Evolutionary conservation across 2,329 filamentous ascomycete species (phyloP), one percentile per base, ranked within the genome.

Genomic region (Simplicillium sp.): DNA sequence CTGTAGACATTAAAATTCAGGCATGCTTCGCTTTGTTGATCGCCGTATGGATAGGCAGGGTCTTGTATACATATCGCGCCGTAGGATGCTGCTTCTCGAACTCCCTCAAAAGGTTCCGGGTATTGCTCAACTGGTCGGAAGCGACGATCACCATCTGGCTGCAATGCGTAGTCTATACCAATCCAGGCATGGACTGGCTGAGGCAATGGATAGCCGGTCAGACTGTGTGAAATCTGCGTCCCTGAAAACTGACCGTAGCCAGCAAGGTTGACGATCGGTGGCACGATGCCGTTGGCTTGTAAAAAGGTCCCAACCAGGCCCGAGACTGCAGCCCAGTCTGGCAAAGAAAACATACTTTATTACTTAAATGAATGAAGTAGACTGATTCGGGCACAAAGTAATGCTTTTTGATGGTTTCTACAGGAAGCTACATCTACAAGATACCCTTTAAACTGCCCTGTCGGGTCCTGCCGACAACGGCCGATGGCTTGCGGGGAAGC

Each of bases 161-260:
- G 63, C 1, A 54, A 52, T 0, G 68, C 59, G 37, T 69, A 72
- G 47, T 68, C 64, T 28, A 71, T 61, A 3, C 66, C 66, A 6
- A 71, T 52, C 68, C 67, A 72, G 0, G 68, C 67, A 45, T 71
- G 64, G 2, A 71, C 60, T 0, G 58, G 44, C 3, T 46, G 46
- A 8, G 57, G 52, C 3, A 68, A 53, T 0, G 46, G 44, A 17
- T 50, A 46, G 15, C 57, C 61, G 35, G 50, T 57, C 14, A 62
- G 35, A 11, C 59, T 63, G 33, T 51, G 51, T 3, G 34, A 37
- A 16, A 43, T 6, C 8, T n/a, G 7, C 3, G 32, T 8, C 7
- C 25, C 37, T 20, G 15, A 16, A 6, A 39, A 39, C 13, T 25
- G 17, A 2, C 41, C 41, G n/a, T 39, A 36, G 7, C 9, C 28